These are phyloP conservation scores for Astragalus glycyphyllos DNA, from an alignment of 306 rosid genomes.

Conservation along the genomic window DNA sequence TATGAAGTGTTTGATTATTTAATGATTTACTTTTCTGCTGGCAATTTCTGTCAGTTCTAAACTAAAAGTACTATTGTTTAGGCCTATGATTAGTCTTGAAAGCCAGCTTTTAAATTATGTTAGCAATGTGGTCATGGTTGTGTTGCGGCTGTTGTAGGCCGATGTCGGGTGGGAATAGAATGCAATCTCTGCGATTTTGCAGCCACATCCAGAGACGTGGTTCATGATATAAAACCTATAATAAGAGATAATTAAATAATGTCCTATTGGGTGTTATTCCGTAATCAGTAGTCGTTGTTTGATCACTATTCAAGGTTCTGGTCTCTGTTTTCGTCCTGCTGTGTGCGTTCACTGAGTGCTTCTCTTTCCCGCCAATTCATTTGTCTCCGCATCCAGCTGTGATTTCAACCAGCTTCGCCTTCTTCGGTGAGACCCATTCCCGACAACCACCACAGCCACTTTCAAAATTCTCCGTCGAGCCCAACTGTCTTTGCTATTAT, in stretches of 20 bases:
- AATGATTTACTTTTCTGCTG: not conserved
- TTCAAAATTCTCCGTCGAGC: not conserved
- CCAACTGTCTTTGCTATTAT: not conserved
- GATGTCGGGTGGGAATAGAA: not conserved
- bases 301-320: too few relatives aligned
- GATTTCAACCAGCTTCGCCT: not conserved
- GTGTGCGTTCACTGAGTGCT: too few relatives aligned
- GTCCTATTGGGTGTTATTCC: not conserved
- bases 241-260: constrained; percentile 2
- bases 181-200: not conserved
- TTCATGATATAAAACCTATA: not conserved
- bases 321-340: too few relatives aligned
- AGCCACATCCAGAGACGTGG: not conserved
- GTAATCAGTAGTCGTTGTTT: too few relatives aligned
- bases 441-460: not conserved
- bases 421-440: not conserved
- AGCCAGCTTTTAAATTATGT: constrained; percentile 6
- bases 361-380: too few relatives aligned
- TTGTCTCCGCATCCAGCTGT: too few relatives aligned
- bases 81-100: not conserved
- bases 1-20: not conserved
- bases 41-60: not conserved
- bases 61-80: not conserved
- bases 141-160: not conserved
- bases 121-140: not conserved